phyloP scores from a whole-genome alignment of 1,284 basidiomycete genomes.

The Ceratobasidium sp. region DNA sequence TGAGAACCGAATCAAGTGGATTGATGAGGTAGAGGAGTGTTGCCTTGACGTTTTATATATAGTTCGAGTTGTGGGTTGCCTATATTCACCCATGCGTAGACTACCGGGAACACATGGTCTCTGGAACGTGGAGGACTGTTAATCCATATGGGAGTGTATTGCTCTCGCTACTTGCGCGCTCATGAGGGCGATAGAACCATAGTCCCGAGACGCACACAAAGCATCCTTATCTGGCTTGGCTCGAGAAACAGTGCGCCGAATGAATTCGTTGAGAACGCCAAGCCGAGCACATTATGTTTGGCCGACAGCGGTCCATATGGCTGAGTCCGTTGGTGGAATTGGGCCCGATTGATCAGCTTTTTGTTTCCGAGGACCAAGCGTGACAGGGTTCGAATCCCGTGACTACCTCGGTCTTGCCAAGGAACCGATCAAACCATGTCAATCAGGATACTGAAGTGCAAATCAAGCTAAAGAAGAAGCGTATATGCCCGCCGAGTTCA shows the following conservation, averaged over 20 bases:
- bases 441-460: not conserved
- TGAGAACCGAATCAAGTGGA: slow-evolving; percentile 14
- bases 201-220: not conserved
- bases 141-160: slow-evolving; percentile 23
- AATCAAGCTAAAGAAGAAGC: not conserved
- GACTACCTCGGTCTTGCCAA: slow-evolving; percentile 6
- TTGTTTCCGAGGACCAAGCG: not conserved
- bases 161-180: not conserved
- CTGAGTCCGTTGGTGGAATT: not conserved
- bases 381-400: slow-evolving; percentile 30
- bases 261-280: slow-evolving; percentile 4
- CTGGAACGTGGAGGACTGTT: not conserved
- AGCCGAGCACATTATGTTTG: slow-evolving; percentile 15
- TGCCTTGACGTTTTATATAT: slow-evolving; percentile 19
- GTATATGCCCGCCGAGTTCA: not conserved
- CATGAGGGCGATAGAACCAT: not conserved
- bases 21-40: not conserved
- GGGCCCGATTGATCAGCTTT: slow-evolving; percentile 21
- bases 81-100: not conserved
- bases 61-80: not conserved
- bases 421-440: not conserved
- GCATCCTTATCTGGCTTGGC: not conserved
- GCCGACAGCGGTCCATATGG: slow-evolving; percentile 26
- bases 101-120: slow-evolving; percentile 16
- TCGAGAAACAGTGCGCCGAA: not conserved